Evolutionary conservation across 78 protist genomes (phyloP).

Genomic region (Isochrysis galbana): DNA sequence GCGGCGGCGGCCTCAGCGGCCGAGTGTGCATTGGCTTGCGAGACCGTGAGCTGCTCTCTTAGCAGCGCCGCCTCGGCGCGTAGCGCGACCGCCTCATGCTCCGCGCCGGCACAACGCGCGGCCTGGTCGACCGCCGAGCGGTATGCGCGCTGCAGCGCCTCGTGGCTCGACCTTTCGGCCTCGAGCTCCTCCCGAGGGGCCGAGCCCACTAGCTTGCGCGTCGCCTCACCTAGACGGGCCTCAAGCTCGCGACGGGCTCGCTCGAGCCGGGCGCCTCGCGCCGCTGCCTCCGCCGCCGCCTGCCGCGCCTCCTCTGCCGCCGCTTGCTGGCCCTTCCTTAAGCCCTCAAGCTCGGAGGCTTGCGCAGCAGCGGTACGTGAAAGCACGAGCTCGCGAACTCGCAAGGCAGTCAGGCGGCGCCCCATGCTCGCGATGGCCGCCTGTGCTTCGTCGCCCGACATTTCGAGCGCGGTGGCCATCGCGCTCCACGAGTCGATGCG

Average conservation of each 20-base stretch:
- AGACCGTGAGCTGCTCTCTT: background rate
- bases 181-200: conserved; percentile 1
- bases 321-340: background rate
- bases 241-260: background rate
- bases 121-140: background rate
- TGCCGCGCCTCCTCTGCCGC: background rate
- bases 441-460: background rate
- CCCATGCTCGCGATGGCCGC: background rate
- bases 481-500: background rate
- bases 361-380: background rate
- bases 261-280: background rate
- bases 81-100: background rate
- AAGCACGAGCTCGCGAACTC: background rate
- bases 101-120: background rate
- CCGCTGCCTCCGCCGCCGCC: background rate
- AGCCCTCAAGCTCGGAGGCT: background rate
- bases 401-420: background rate
- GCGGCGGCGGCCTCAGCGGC: background rate
- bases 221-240: background rate
- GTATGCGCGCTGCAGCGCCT: background rate
- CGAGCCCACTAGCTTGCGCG: background rate
- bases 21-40: background rate
- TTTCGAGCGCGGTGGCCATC: background rate
- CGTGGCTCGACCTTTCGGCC: background rate
- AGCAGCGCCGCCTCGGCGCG: background rate